Evolutionary conservation across 257 asterid species (phyloP), one percentile per base, ranked within the genome.

Genomic region (Solanum corneliomulleri): DNA sequence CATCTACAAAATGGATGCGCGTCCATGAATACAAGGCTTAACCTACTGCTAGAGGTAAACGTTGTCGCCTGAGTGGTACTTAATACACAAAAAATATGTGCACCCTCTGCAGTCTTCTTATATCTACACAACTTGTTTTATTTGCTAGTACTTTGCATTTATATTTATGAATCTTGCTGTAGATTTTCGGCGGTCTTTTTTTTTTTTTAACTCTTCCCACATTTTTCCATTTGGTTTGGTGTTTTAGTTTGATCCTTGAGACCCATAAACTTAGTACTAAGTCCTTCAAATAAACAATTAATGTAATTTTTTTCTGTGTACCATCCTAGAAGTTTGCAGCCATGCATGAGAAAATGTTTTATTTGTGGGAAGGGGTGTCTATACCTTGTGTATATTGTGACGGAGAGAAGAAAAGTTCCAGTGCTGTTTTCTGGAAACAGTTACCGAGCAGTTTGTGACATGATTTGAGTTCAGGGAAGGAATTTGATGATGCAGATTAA

Each of bases 1-100:
- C 99, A 71, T 94, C 98, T 78, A 97, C 99, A 37, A 97, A 97
- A 92, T 97, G 98, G 99, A 92, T 97, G 86, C 98, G 97, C 35
- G 91, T 94, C 89, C 93, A 91, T 14, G 98, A 95, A 91, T 95
- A 93, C 94, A 90, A 94, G 88, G 90, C 85, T 39, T 97, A 89
- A 92, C 86, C 85, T 81, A 45, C 47, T 9, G 86, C 44, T 25
- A 75, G 82, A 41, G 94, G 98, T 95, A 91, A 89, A 89, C 88
- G 69, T 91, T 60, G 78, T 77, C 44, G 49, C 86, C 76, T 64
- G 35, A 72, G 49, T 72, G 49, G 69, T 49, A 5, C 15, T 25
- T 69, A 11, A 7, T 25, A n/a, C 3, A 72, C 33, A 18, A 58
- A 45, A 78, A 20, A 39, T 56, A 47, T 80, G 35, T n/a, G 83